Conservation (phyloP, 108 stramenopile species). For the Skeletonema potamos region DNA sequence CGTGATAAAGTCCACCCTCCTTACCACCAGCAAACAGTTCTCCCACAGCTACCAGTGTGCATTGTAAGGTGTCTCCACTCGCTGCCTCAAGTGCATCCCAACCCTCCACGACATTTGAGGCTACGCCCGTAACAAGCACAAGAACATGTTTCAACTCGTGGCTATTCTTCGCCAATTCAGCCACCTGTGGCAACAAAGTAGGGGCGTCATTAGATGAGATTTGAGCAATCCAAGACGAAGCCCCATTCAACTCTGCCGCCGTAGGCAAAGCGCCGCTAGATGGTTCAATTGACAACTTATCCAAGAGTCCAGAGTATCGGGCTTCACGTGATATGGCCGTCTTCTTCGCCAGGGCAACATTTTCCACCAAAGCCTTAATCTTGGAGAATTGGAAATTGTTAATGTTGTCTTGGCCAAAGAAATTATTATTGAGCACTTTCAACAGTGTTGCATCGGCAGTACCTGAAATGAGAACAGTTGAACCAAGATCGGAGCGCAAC, state of each 20-base stretch:
- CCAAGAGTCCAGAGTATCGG: conserved; percentile 84
- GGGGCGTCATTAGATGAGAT: conserved; percentile 2
- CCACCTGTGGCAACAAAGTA: conserved; percentile 30
- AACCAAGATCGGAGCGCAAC: conserved; percentile 20
- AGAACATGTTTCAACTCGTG: conserved; percentile 57
- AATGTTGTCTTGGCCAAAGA: conserved; percentile 18
- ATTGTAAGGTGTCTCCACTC: conserved; percentile 32
- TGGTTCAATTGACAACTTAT: conserved; percentile 64
- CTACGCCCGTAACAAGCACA: conserved; percentile 56
- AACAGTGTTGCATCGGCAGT: conserved; percentile 19
- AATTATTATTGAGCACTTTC: conserved; percentile 28
- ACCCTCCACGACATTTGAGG: conserved; percentile 20
- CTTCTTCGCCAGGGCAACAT: conserved; percentile 79
- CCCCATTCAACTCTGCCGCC: conserved; percentile 52
- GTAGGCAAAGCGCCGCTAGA: conserved; percentile 38
- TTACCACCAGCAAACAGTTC: conserved; percentile 54
- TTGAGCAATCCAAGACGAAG: conserved; percentile 63
- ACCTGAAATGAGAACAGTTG: conserved; percentile 24
- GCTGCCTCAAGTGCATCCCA: conserved; percentile 43
- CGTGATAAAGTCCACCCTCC: conserved; percentile 57
- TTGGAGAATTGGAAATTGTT: conserved; percentile 65
- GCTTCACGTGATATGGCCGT: conserved; percentile 73
- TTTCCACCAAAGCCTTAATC: conserved; percentile 77
- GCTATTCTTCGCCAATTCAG: conserved; percentile 32
- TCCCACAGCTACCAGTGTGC: conserved; percentile 71